Conservation (phyloP, 495 filamentous ascomycete species). For the Aspergillus conjunctus region DNA sequence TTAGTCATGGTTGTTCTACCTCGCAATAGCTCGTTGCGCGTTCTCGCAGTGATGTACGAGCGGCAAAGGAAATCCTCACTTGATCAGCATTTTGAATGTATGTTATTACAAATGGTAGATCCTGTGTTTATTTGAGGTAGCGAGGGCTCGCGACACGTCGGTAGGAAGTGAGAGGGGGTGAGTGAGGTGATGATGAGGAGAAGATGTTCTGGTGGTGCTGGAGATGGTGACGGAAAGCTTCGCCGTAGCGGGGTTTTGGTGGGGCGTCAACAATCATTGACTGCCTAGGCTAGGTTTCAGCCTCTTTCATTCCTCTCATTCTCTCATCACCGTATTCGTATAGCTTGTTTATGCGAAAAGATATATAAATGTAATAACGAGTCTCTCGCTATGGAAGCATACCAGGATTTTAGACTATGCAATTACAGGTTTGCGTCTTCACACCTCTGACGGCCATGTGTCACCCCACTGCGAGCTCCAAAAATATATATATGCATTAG, state of each 20-base stretch:
- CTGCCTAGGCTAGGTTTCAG: slow-evolving; percentile 15
- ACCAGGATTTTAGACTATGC: too few relatives aligned
- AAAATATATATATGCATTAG: too few relatives aligned
- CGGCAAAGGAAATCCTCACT: slow-evolving; percentile 33
- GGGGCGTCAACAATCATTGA: slow-evolving; percentile 17
- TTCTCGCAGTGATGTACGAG: not conserved
- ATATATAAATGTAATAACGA: too few relatives aligned
- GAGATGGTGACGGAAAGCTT: slow-evolving; percentile 25
- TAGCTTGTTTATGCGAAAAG: too few relatives aligned
- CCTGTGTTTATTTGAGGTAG: not conserved
- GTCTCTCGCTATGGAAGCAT: too few relatives aligned
- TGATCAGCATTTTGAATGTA: slow-evolving; percentile 50
- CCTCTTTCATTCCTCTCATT: not conserved
- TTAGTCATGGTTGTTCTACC: slow-evolving; percentile 3
- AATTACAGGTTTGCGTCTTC: too few relatives aligned
- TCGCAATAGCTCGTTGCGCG: not conserved
- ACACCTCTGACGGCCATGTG: too few relatives aligned
- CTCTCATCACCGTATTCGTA: not conserved
- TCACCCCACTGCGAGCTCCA: too few relatives aligned
- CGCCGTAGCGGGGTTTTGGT: slow-evolving; percentile 25
- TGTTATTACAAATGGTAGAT: not conserved
- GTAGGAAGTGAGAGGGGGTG: not conserved
- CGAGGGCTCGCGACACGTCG: not conserved
- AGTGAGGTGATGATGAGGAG: slow-evolving; percentile 24
- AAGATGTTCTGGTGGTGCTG: slow-evolving; percentile 22